Evolutionary conservation across 2,329 filamentous ascomycete genomes (phyloP), one percentile per base, ranked within the genome.

Genomic region (Lecanicillium sp.): DNA sequence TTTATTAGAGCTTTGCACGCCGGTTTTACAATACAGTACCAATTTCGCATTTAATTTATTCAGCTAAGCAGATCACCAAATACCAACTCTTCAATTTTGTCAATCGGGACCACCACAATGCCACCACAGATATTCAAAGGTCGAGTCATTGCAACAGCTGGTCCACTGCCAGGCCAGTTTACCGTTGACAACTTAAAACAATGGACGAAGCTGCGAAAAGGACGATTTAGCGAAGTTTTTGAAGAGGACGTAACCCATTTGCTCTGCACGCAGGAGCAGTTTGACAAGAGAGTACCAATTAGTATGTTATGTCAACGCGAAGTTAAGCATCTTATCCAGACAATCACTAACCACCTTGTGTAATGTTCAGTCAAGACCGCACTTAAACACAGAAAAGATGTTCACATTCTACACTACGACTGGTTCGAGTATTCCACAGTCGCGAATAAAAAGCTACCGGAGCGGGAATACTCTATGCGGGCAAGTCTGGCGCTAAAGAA

Each of bases 181-280:
- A 66, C 64, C 2, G 59, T 69, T 3, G 65, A 72, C 1, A 73
- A 84, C 30, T 69, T 92, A 27, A 68, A 68, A 27, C 64, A 65
- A 29, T 94, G 86, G 85, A 69, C 86, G 9, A 62, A 64, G 4
- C 53, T 65, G 4, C 76, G 83, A 42, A 78, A 76, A 6, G 87
- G 84, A 2, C 57, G 41, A 2, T 82, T 79, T 53, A 60, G 64
- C 0, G 55, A 64, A 1, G 60, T 66, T 1, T 59, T 87, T 14
- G 66, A 66, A 18, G 55, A 66, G 0, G 50, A 64, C 0, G 75
- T 82, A 9, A 94, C 87, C 0, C 87, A 94, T 58, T 62, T 95
- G 0, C 69, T 95, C 17, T 75, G 78, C 39, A 77, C 76, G 0
- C 64, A 72, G 36, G 69, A 77, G 25, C 73, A 80, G 13, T 88